These are phyloP conservation scores for Candida andamanensis DNA, from an alignment of 805 yeast genomes.

Conservation along the genomic window DNA sequence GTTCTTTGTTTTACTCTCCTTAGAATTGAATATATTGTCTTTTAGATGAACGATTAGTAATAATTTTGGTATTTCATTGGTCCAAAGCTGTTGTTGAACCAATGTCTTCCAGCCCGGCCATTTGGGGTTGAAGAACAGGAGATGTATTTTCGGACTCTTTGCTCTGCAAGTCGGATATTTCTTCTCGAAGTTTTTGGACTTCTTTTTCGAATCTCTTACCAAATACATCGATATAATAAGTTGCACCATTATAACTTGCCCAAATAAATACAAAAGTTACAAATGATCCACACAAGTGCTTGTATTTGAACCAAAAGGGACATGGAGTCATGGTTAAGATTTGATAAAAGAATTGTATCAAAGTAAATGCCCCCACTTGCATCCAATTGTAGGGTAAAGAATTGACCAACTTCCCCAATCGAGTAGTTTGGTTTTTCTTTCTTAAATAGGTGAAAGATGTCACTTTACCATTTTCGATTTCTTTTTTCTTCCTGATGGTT, in stretches of 20 bases:
- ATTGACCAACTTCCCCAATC: conserved; percentile 74
- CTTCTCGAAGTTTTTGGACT: conserved; percentile 62
- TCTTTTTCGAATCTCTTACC: conserved; percentile 89
- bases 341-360: conserved; percentile 85
- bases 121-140: conserved; percentile 13
- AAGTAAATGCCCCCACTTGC: conserved; percentile 82
- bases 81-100: no score
- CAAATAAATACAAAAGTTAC: conserved; percentile 66
- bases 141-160: conserved; percentile 15
- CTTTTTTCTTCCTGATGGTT: conserved; percentile 70
- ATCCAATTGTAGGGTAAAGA: conserved; percentile 72
- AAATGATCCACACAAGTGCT: conserved; percentile 61
- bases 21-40: no score
- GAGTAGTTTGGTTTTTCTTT: conserved; percentile 57
- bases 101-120: no score
- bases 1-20: no score
- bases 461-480: conserved; percentile 79
- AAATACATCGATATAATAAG: conserved; percentile 86
- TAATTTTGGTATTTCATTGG: no score
- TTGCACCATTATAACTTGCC: conserved; percentile 92
- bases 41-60: no score
- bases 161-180: conserved; percentile 59
- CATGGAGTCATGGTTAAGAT: conserved; percentile 81
- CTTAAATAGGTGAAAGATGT: conserved; percentile 86
- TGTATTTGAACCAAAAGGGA: conserved; percentile 79